phyloP scores from a whole-genome alignment of 2,329 filamentous ascomycete species.

The Nemania sp. region DNA sequence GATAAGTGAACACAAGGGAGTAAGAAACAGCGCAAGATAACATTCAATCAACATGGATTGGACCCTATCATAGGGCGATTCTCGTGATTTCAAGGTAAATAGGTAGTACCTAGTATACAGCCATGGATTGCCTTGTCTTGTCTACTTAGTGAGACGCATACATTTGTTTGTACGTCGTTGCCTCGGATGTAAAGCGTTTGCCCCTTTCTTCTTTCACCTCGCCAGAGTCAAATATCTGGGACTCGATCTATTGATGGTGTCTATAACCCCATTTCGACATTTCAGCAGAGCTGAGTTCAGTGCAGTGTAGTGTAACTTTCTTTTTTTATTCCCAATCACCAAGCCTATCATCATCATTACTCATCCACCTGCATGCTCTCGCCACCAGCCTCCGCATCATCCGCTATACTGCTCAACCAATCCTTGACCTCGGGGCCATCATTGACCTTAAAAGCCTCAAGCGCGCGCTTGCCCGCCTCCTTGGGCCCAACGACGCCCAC shows the following conservation, averaged over 20 bases:
- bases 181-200: slow-evolving; percentile 1
- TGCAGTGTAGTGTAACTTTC: too few relatives aligned
- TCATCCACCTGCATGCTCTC: slow-evolving; percentile 53
- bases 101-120: slow-evolving; percentile 20
- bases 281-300: slow-evolving; percentile 33
- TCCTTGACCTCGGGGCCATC: slow-evolving; percentile 85
- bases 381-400: slow-evolving; percentile 53
- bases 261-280: slow-evolving; percentile 39
- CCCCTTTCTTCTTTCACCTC: slow-evolving; percentile 2
- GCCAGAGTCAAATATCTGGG: background rate
- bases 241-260: slow-evolving; percentile 22
- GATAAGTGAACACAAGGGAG: too few relatives aligned
- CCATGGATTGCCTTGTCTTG: slow-evolving; percentile 8
- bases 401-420: slow-evolving; percentile 76
- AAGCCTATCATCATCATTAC: slow-evolving; percentile 24
- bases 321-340: slow-evolving; percentile 15
- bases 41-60: slow-evolving; percentile 8
- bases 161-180: background rate
- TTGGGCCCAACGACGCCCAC: slow-evolving; percentile 77
- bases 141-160: background rate
- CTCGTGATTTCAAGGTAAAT: slow-evolving; percentile 22
- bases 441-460: slow-evolving; percentile 86
- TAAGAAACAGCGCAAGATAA: background rate
- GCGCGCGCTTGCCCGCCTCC: slow-evolving; percentile 54
- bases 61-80: slow-evolving; percentile 9